Evolutionary conservation across 2,329 filamentous ascomycete species (phyloP).

Genomic region (Lasiodiplodia gonubiensis): DNA sequence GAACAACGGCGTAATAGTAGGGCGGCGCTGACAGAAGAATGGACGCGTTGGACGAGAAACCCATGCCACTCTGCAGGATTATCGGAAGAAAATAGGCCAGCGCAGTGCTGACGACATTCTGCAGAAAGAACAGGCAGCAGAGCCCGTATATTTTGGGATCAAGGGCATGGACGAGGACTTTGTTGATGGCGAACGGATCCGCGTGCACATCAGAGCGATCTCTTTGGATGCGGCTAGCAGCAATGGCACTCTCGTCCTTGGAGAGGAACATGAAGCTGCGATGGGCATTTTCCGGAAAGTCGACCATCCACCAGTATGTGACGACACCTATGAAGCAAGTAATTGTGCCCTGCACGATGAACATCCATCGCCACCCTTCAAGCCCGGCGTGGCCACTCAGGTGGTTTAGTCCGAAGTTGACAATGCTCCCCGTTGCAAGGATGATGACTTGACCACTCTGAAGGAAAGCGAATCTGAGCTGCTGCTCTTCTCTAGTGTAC

Average conservation of each 20-base stretch:
- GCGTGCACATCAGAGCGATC: conserved; percentile 66
- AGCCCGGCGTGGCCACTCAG: conserved; percentile 62
- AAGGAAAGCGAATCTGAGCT: conserved; percentile 68
- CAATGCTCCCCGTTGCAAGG: conserved; percentile 68
- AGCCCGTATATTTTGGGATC: conserved; percentile 71
- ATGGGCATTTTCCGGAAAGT: conserved; percentile 68
- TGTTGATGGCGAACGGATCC: conserved; percentile 62
- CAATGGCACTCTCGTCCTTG: conserved; percentile 61
- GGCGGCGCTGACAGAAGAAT: conserved; percentile 70
- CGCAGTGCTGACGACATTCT: conserved; percentile 70
- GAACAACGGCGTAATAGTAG: conserved; percentile 70
- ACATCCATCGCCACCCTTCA: conserved; percentile 73
- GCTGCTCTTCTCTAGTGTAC: conserved; percentile 68
- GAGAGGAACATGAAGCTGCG: conserved; percentile 64
- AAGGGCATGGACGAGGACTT: conserved; percentile 61
- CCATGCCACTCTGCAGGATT: conserved; percentile 59
- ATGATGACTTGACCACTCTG: conserved; percentile 69
- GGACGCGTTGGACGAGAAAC: conserved; percentile 48
- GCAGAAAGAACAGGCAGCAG: conserved; percentile 67
- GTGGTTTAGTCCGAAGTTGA: conserved; percentile 72
- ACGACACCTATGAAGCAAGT: conserved; percentile 62
- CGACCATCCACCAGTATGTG: conserved; percentile 74
- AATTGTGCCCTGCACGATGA: conserved; percentile 68
- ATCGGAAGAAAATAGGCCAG: conserved; percentile 70
- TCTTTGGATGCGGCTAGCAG: conserved; percentile 62